Base-by-base conservation (phyloP, 2,329 filamentous ascomycete genomes). In the Penicillium palitans region DNA sequence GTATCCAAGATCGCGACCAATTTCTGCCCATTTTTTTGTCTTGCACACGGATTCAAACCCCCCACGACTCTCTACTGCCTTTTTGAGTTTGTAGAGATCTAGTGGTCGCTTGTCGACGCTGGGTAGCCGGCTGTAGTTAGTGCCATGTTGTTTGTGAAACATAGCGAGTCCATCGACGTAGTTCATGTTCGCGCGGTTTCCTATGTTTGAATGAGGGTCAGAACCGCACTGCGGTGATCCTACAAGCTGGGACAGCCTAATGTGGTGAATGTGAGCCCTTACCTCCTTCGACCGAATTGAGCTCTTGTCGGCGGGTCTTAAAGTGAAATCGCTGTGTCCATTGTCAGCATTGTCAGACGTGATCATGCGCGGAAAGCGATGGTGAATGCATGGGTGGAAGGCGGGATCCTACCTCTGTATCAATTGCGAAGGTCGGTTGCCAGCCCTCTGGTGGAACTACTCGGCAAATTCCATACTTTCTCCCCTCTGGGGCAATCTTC, bases 211-310 rank as follows among this genome's bases (percentile, higher is more conserved):
- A 71, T 13, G 70, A 65, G 60, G 59, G 72, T 83, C 67, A 83
- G 68, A 71, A 66, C 57, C 64, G 61, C 61, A 61, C 65, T 70
- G 64, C 59, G 66, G 67, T 51, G 50, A 44, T 61, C 67, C 61
- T 67, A 71, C 69, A 64, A 17, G 21, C 10, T 4, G 24, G 27
- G 65, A 64, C 64, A 67, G 64, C 66, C 65, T 61, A 47, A 60
- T 64, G 61, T 55, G 69, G 65, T 68, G 67, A 65, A 67, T 62
- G 62, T 65, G 68, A 61, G 66, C 61, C 60, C 75, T 72, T 85
- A 96, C 92, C 95, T 83, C 95, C 95, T 89, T 99, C 95, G 49
- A 98, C 91, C 17, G 93, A 96, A 76, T 99, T 99, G 61, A 99
- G 82, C 76, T 98, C 93, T 75, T 99, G 95, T 74, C 96, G 92